Evolutionary conservation across 805 yeast species (phyloP), one percentile per base, ranked within the genome.

Genomic region (Tetrapisispora namnaoensis): DNA sequence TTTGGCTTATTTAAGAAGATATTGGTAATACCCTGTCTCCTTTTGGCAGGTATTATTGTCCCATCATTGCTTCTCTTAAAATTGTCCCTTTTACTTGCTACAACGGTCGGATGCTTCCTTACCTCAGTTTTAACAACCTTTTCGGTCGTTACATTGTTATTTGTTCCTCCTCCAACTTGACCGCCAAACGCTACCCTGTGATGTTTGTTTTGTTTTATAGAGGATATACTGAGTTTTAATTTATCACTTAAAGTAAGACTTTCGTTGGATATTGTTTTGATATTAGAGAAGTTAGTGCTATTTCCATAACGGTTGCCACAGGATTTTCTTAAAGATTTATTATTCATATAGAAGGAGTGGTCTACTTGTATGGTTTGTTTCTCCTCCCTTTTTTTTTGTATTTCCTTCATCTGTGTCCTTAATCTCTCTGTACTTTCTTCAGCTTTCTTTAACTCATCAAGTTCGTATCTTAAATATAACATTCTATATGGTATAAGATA

Each of bases 401-500:
- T 53, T 49, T 56, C 55, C 44, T 54, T 57, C 56, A 61, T 62
- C 42, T 61, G 56, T 35, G 58, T 53, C 53, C 73, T 58, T 46
- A 69, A 50, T 36, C 65, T 63, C 46, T 61, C 67, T 4, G 70
- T 62, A 18, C 69, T 70, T 42, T 60, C 51, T 37, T 64, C 65
- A 41, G 67, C 67, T 48, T 68, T 71, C 45, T 55, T 53, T 1
- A 55, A 44, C 9, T 58, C 59, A 30, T 70, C 74, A 32, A 64
- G 55, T 27, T 60, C 58, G 45, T 67, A 66, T 48, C 61, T 60
- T 41, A 63, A 51, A 47, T 63, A 68, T 5, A 71, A 52, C 53
- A 69, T 55, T 46, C 70, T 60, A 18, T 63, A 66, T 0, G 74
- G 73, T 9, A 69, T 48, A 48, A 53, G 61, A 50, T 55, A 69